phyloP scores from a whole-genome alignment of 164 flowering plant species.

The Vitis labrusca region DNA sequence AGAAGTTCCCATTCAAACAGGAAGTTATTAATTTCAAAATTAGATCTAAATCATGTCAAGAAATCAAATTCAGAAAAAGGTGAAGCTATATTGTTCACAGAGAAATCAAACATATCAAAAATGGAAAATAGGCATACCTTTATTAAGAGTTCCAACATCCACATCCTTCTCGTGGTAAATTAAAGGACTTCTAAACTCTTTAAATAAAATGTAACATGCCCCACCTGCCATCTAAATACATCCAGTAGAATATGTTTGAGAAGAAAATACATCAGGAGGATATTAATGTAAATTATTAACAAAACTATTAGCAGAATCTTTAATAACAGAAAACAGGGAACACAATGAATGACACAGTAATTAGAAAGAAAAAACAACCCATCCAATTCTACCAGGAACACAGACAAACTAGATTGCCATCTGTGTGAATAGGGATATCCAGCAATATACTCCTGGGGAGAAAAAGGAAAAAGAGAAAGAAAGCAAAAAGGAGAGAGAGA shows the following conservation, averaged over 20 bases:
- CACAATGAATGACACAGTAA: neutral
- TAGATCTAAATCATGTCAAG: too few species aligned
- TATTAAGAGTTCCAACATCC: slow-evolving; percentile 39
- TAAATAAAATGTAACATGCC: slow-evolving; percentile 46
- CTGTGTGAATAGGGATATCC: too few species aligned
- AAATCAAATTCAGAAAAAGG: neutral
- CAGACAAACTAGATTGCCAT: too few species aligned
- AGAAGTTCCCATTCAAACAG: too few species aligned
- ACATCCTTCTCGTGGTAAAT: slow-evolving; percentile 31
- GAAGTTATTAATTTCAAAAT: too few species aligned
- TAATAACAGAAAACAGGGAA: slow-evolving; percentile 1
- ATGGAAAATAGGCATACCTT: slow-evolving; percentile 38
- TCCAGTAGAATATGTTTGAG: neutral
- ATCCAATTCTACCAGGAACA: neutral
- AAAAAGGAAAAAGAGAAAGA: too few species aligned
- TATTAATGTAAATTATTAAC: neutral
- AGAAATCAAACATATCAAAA: neutral
- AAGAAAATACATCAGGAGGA: neutral
- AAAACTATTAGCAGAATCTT: neutral
- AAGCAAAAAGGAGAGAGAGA: too few species aligned
- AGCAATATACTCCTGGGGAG: too few species aligned
- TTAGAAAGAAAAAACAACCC: neutral
- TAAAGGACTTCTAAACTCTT: slow-evolving; percentile 43
- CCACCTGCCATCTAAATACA: slow-evolving; percentile 40
- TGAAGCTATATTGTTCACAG: neutral